Evolutionary conservation across 148 eudicot genomes (phyloP).

Genomic region (Cornus kousa): DNA sequence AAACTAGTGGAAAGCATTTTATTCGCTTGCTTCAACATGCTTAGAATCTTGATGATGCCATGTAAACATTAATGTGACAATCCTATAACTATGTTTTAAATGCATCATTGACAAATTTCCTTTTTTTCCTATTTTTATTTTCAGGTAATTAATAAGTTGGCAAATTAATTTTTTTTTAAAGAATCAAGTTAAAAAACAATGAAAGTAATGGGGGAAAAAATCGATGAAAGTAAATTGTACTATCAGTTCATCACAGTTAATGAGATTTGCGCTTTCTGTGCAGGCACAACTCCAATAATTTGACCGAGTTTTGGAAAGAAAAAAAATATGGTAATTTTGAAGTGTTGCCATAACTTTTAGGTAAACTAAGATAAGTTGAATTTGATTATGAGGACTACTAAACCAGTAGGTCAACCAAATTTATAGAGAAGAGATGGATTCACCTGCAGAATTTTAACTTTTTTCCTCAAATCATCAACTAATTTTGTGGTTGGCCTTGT

Average conservation of each 20-base stretch:
- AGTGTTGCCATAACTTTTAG: not conserved
- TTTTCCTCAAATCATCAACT: slow-evolving; percentile 93
- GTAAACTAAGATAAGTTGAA: not conserved
- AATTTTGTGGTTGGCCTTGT: slow-evolving; percentile 81
- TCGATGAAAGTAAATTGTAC: not conserved
- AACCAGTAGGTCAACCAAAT: not conserved
- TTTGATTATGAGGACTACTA: not conserved
- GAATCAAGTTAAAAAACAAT: not conserved
- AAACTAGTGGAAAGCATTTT: slow-evolving; percentile 1
- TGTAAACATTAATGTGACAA: not conserved
- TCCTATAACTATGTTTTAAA: not conserved
- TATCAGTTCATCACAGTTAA: not conserved
- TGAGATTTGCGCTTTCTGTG: not conserved
- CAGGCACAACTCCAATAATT: not conserved
- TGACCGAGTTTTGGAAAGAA: not conserved
- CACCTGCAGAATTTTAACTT: slow-evolving; percentile 97
- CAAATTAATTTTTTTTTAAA: not conserved
- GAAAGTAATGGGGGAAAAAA: too few relatives aligned
- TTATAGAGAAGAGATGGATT: slow-evolving; percentile 2
- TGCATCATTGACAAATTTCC: not conserved
- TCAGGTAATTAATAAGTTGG: not conserved
- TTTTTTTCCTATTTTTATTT: not conserved
- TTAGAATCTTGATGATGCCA: not conserved
- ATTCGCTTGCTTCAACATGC: not conserved
- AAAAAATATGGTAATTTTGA: not conserved